These are phyloP conservation scores for Sporopachydermia cereana DNA, from an alignment of 1,139 yeast species.

Conservation along the genomic window DNA sequence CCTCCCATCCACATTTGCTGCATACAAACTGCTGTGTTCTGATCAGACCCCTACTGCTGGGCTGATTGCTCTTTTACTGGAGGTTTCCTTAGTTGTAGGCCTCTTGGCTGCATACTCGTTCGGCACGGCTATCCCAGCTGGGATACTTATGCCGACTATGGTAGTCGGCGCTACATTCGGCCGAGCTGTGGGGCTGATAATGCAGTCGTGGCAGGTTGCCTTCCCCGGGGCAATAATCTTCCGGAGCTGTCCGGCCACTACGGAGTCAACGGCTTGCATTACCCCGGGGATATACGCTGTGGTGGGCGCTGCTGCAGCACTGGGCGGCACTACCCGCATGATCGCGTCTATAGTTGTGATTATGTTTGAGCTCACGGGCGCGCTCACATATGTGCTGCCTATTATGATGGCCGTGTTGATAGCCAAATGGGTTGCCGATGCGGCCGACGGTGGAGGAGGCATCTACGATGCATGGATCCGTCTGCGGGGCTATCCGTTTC, in stretches of 20 bases:
- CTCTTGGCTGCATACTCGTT: slow-evolving; percentile 49
- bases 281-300: slow-evolving; percentile 93
- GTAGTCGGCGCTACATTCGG: slow-evolving; percentile 64
- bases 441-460: slow-evolving; percentile 25
- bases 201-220: slow-evolving; percentile 25
- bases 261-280: slow-evolving; percentile 35
- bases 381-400: slow-evolving; percentile 78
- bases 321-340: slow-evolving; percentile 86
- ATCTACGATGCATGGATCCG: slow-evolving; percentile 33
- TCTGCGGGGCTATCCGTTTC: slow-evolving; percentile 27
- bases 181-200: slow-evolving; percentile 50
- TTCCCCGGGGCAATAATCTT: slow-evolving; percentile 20
- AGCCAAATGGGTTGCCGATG: slow-evolving; percentile 36
- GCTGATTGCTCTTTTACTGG: background rate
- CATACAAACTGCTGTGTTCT: background rate
- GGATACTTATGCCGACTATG: slow-evolving; percentile 61
- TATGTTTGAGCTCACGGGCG: slow-evolving; percentile 94
- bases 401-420: slow-evolving; percentile 58
- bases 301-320: slow-evolving; percentile 94
- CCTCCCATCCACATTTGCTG: slow-evolving; percentile 15
- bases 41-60: background rate
- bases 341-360: slow-evolving; percentile 90
- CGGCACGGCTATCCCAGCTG: slow-evolving; percentile 63
- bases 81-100: slow-evolving; percentile 34
- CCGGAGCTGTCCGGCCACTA: slow-evolving; percentile 31